Base-by-base conservation (phyloP, 805 yeast genomes). In the Wickerhamiella sorbophila region DNA sequence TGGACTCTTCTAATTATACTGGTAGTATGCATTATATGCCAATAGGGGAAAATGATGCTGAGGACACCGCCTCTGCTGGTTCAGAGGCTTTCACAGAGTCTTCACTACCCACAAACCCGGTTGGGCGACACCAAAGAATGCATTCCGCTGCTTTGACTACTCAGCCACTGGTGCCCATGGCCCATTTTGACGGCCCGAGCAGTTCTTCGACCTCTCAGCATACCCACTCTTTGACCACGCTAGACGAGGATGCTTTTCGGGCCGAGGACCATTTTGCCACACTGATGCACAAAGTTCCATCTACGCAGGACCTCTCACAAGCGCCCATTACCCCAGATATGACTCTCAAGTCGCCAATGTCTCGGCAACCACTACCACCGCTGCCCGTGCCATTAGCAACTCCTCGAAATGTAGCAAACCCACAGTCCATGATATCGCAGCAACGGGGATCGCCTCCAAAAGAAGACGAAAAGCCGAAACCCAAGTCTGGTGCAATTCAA, bases 101-200 rank as follows among this genome's bases (percentile, higher is more conserved):
- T 12, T 12, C 29, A 8, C 29, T 12, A 12, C 33, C 33, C 5
- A 6, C 33, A 9, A 12, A 12, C 33, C 14, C 33, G 16, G 8
- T 5, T 31, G 33, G 17, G 6, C 6, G 20, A 19, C 38, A 50
- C 37, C 33, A 36, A 18, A 43, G 54, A 3, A 51, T 42, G 26
- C 24, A 40, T n/a, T 47, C 51, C 17, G 47, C 42, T 8, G 47
- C 51, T 5, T 31, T 37, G 21, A 44, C 53, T 52, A 32, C 38
- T 21, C 33, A 36, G 16, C 54, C 52, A n/a, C 45, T 50, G 12
- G 51, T 50, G 4, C 22, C 29, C 6, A 40, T 38, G 8, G 10
- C 41, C 24, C 45, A 43, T 33, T 40, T 40, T 26, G 43, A 40
- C 20, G 12, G 31, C 20, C 38, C 38, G 29, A n/a, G n/a, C n/a